Evolutionary conservation across 331 rosid genomes (phyloP).

Genomic region (Ulmus americana): DNA sequence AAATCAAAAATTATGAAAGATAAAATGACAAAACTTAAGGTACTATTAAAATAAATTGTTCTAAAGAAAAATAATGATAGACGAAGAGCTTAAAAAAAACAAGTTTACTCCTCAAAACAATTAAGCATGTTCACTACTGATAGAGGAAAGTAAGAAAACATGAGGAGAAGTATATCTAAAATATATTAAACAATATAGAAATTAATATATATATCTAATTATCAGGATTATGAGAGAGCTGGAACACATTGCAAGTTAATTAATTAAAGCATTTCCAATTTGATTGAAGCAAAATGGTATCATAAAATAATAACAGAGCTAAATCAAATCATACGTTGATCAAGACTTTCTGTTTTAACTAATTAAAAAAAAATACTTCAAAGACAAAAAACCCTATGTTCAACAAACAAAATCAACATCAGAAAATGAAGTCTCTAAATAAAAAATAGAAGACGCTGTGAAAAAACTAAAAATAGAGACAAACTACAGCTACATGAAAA

Average conservation of each 20-base stretch:
- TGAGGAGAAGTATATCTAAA: too few species aligned
- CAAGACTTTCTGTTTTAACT: not conserved
- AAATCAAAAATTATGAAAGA: too few species aligned
- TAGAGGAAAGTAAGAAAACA: too few species aligned
- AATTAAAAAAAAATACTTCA: not conserved
- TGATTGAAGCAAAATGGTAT: not conserved
- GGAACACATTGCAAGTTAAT: not conserved
- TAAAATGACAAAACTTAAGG: too few species aligned
- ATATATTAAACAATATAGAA: too few species aligned
- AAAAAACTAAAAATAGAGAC: not conserved
- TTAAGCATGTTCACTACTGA: too few species aligned
- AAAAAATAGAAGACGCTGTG: not conserved
- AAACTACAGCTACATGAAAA: not conserved
- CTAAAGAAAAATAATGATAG: too few species aligned
- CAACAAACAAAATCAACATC: not conserved
- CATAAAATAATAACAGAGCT: not conserved
- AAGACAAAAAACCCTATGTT: not conserved
- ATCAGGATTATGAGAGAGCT: not conserved
- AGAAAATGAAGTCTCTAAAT: not conserved
- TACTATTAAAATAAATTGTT: too few species aligned
- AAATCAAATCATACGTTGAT: not conserved
- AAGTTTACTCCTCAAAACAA: too few species aligned
- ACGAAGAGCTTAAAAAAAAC: too few species aligned
- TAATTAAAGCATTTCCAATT: not conserved
- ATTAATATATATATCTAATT: not conserved